Evolutionary conservation across 257 asterid species (phyloP).

Genomic region (Gentiana macrophylla): DNA sequence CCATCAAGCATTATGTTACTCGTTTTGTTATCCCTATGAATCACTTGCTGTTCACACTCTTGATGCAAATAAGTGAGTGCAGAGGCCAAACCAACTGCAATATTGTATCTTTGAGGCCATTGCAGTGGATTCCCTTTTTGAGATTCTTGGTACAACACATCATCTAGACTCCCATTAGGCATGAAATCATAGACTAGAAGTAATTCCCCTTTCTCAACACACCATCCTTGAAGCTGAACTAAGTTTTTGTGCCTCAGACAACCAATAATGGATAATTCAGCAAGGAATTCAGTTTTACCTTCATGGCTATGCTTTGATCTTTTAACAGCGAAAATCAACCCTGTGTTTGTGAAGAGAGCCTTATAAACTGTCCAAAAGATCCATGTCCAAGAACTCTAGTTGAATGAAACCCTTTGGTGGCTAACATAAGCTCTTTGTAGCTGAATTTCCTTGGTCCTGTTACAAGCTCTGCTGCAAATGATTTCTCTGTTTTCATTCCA

Average conservation of each 20-base stretch:
- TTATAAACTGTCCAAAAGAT: conserved; percentile 81
- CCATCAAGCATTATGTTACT: conserved; percentile 17
- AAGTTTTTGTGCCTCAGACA: conserved; percentile 15
- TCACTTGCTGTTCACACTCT: conserved; percentile 13
- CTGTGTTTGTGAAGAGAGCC: conserved; percentile 41
- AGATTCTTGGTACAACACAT: background rate
- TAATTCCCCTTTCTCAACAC: conserved; percentile 14
- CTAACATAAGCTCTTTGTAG: conserved; percentile 59
- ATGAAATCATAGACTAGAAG: conserved; percentile 19
- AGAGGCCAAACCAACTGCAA: conserved; percentile 19
- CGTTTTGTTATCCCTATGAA: conserved; percentile 20
- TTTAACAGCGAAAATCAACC: conserved; percentile 59
- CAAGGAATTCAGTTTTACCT: conserved; percentile 66
- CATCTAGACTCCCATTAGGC: conserved; percentile 20
- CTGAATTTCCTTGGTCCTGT: conserved; percentile 66
- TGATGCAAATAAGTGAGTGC: conserved; percentile 20
- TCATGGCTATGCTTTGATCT: conserved; percentile 82
- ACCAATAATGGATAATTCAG: conserved; percentile 63
- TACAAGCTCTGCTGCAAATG: conserved; percentile 41
- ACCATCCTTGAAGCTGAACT: conserved; percentile 18
- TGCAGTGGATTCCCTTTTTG: background rate
- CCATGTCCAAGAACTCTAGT: conserved; percentile 75
- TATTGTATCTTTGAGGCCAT: conserved; percentile 14
- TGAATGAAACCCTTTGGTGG: conserved; percentile 75
- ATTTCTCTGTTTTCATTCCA: conserved; percentile 31